Percentiles rank a stretch among this genome's conserved stretches.
These are phyloP conservation scores for Salix koriyanagi DNA, from an alignment of 345 rosid genomes.

Conservation along the genomic window DNA sequence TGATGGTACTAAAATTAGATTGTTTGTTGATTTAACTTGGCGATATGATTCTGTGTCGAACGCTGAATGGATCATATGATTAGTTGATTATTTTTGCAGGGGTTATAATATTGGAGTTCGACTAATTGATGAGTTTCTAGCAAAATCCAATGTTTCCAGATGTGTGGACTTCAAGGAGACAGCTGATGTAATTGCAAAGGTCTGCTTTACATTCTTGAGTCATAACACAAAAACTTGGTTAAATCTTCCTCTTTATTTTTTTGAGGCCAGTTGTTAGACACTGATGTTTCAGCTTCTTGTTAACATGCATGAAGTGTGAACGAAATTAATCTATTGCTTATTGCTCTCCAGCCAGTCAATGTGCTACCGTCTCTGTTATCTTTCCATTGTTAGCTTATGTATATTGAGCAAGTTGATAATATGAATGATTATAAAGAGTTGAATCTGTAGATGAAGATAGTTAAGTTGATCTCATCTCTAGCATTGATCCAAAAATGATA, in stretches of 20 bases:
- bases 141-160: constrained; percentile 82
- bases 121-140: constrained; percentile 81
- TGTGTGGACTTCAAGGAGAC: constrained; percentile 92
- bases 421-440: not conserved
- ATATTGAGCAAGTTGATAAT: not conserved
- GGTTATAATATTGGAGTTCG: constrained; percentile 87
- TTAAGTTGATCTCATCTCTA: not conserved
- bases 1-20: too few species aligned
- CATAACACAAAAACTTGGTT: not conserved
- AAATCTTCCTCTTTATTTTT: not conserved
- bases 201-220: constrained; percentile 6
- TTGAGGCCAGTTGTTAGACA: not conserved
- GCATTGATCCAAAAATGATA: too few species aligned
- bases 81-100: constrained; percentile 39
- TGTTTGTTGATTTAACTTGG: too few species aligned
- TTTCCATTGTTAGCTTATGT: not conserved
- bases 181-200: constrained; percentile 88
- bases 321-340: not conserved
- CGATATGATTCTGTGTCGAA: not conserved
- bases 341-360: not conserved
- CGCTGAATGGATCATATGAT: not conserved
- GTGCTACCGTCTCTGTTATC: not conserved
- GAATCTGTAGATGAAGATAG: not conserved
- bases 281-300: not conserved
- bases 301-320: not conserved